A percentile compares a stretch with the other conserved stretches of the same genome.
These are phyloP conservation scores for Adenanthera pavonina DNA, from an alignment of 306 rosid genomes.

Conservation along the genomic window DNA sequence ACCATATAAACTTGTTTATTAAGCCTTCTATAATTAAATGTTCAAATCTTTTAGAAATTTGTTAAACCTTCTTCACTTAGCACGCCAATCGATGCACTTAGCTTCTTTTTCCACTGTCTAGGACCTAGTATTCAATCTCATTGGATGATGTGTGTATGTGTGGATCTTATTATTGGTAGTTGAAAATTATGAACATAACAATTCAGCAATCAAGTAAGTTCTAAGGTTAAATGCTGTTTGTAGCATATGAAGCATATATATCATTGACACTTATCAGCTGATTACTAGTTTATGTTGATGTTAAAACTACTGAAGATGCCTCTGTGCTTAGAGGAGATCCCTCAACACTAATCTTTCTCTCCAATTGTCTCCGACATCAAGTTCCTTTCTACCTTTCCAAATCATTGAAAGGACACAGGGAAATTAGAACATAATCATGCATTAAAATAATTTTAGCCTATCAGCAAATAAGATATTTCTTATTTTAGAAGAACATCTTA, in stretches of 20 bases:
- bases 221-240: too few relatives aligned
- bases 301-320: background rate
- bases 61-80: slow-evolving; percentile 19
- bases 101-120: background rate
- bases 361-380: background rate
- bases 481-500: slow-evolving; percentile 35
- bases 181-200: background rate
- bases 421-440: slow-evolving; percentile 19
- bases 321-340: background rate
- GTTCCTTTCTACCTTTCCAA: slow-evolving; percentile 4
- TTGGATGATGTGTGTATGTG: too few relatives aligned
- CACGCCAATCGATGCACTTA: slow-evolving; percentile 28
- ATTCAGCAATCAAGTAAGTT: background rate
- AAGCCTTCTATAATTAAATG: background rate
- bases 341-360: background rate
- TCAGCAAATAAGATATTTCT: slow-evolving; percentile 11
- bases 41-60: slow-evolving; percentile 7
- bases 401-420: slow-evolving; percentile 29
- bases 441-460: background rate
- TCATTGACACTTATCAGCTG: background rate
- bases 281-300: background rate
- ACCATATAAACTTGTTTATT: background rate
- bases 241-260: too few relatives aligned
- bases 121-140: background rate
- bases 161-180: too few relatives aligned